Percentiles rank a stretch among this genome's conserved stretches.
These are phyloP conservation scores for Coemansia sp. DNA, from an alignment of 371 early-diverging fungal genomes.

Conservation along the genomic window DNA sequence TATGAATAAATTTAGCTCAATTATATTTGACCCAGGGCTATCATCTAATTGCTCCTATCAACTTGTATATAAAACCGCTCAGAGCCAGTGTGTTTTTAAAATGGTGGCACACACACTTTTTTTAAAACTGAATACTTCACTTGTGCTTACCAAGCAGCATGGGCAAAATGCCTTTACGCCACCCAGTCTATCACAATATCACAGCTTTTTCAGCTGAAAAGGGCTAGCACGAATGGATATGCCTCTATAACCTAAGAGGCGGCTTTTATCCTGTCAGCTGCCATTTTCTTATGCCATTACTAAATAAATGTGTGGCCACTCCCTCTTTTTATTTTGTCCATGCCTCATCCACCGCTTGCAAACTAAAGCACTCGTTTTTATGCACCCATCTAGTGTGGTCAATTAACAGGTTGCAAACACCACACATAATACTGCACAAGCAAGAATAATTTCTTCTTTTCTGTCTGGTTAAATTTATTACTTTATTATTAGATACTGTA, in stretches of 20 bases:
- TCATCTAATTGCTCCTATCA: too few species aligned
- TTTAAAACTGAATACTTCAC: neutral
- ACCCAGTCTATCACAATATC: conserved; percentile 1
- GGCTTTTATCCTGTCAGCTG: conserved; percentile 3
- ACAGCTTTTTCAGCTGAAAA: neutral
- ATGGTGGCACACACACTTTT: conserved; percentile 1
- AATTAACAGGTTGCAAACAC: conserved; percentile 10
- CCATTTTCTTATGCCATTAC: conserved; percentile 6
- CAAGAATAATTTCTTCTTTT: neutral
- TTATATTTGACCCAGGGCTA: too few species aligned
- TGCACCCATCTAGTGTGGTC: conserved; percentile 1
- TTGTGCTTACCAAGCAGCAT: neutral
- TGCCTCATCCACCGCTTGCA: neutral
- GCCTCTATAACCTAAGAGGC: neutral
- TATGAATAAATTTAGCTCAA: too few species aligned
- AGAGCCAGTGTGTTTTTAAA: neutral
- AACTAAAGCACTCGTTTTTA: conserved; percentile 1
- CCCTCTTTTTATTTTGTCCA: neutral
- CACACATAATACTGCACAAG: neutral
- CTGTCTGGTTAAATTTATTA: neutral
- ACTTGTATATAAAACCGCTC: too few species aligned
- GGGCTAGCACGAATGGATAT: neutral
- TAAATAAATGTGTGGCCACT: conserved; percentile 11
- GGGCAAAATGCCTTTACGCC: neutral
- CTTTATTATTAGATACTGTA: conserved; percentile 12